These are phyloP conservation scores for Candida fluviatilis DNA, from an alignment of 805 yeast genomes.

Conservation along the genomic window DNA sequence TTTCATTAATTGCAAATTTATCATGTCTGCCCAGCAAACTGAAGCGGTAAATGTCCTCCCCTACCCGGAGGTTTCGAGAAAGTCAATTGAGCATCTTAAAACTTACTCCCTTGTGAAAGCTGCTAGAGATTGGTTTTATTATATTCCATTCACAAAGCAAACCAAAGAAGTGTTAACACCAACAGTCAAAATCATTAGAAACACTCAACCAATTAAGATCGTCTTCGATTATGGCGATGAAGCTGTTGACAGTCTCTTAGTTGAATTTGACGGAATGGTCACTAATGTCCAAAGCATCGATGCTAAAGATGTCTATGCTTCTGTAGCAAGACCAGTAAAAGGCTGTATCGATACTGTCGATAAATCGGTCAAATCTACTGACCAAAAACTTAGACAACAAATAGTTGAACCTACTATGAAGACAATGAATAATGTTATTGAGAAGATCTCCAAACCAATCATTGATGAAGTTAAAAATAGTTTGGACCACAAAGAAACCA, in stretches of 20 bases:
- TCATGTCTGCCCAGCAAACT: slow-evolving; percentile 3
- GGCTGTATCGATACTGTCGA: slow-evolving; percentile 20
- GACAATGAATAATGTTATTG: slow-evolving; percentile 44
- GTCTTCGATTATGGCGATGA: slow-evolving; percentile 48
- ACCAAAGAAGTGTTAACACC: slow-evolving; percentile 29
- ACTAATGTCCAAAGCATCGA: slow-evolving; percentile 60
- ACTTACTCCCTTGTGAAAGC: slow-evolving; percentile 47
- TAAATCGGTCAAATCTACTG: slow-evolving; percentile 5
- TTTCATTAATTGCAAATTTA: no score
- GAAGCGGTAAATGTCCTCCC: not conserved
- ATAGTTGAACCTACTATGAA: slow-evolving; percentile 47
- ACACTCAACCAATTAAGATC: slow-evolving; percentile 37
- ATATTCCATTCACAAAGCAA: slow-evolving; percentile 34
- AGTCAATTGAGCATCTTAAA: slow-evolving; percentile 31
- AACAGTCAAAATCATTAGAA: slow-evolving; percentile 14
- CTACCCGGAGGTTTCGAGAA: slow-evolving; percentile 5
- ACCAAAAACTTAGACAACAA: slow-evolving; percentile 11
- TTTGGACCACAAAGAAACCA: slow-evolving; percentile 16
- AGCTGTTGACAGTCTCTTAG: slow-evolving; percentile 52
- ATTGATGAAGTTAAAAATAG: slow-evolving; percentile 58
- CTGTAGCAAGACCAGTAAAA: slow-evolving; percentile 49
- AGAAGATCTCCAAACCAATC: slow-evolving; percentile 49
- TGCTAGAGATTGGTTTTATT: slow-evolving; percentile 28
- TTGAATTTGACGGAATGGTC: slow-evolving; percentile 49
- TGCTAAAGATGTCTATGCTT: slow-evolving; percentile 44